Evolutionary conservation across 225 moss, liverwort and hornwort genomes (phyloP), one percentile per base, ranked within the genome.

Genomic region (Marchantia polymorpha): DNA sequence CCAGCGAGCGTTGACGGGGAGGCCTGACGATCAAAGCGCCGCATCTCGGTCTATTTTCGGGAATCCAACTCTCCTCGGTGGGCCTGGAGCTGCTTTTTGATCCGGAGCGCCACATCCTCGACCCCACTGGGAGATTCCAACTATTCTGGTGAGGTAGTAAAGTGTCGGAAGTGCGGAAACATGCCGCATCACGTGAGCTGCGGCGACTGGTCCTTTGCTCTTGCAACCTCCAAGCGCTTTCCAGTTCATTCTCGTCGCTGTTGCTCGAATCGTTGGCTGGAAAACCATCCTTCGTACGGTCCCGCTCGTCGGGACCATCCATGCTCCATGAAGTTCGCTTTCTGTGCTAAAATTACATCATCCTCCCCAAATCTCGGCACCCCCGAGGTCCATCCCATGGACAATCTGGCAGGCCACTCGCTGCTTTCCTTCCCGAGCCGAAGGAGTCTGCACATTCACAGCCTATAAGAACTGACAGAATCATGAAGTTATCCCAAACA

Each of bases 1-100:
- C 31, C 31, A 20, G 10, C 12, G 12, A 39, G 39, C 39, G 39
- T 52, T 51, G 77, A 77, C 77, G 20, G 9, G 10, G 11, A 30
- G 76, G 11, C 5, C 39, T 39, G 39, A 39, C 39, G 39, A 47
- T 50, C 77, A 50, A 11, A 26, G 46, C 39, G 31, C 65, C 29
- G 66, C 39, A 75, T 31, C 59, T 65, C 13, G 50, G 64, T 65
- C 64, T 66, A 77, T 49, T 52, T 77, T 77, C 64, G 51, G 64
- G 29, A 26, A 49, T 77, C 49, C 50, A 30, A 75, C 63, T 49
- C 22, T 64, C 20, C 17, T 15, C 20, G 58, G 20, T n/a, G 51
- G 50, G n/a, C 17, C 77, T 60, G 50, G n/a, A 49, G 17, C 31
- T 31, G 20, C 12, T 30, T n/a, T 65, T 2, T 0, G 11, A 23